Base-by-base conservation (phyloP, 2,329 filamentous ascomycete species). In the Bipolaris oryzae region DNA sequence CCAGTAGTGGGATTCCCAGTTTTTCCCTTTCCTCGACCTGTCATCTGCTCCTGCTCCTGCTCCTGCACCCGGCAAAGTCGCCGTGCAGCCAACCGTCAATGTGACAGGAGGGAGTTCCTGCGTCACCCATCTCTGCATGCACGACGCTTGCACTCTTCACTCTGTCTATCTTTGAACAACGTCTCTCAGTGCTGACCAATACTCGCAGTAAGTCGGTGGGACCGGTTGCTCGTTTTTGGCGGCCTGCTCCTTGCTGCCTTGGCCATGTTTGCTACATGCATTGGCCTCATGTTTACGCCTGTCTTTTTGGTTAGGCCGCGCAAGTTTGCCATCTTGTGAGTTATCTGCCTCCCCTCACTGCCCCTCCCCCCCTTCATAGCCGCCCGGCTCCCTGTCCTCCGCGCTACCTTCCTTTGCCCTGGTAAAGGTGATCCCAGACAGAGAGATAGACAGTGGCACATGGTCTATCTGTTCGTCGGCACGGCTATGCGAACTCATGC, bases 281-380 rank as follows among this genome's bases (percentile, higher is more conserved):
- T 98, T 80, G 89, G 89, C 68, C 82, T 98, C 55, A 94, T 96
- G 80, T 93, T 93, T 57, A 78, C 76, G 25, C 71, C 71, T 52
- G 84, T 93, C 58, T 84, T 97, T 66, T 85, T 90, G 65, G 78
- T 92, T 64, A 88, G 85, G 75, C 93, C 94, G 67, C 87, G 90
- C 78, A 99, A 98, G 83, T 97, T 99, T 82, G 93, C 94, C 53
- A 92, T 96, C 64, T 78, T 98, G 95, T 98, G 87, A 90, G 94
- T 94, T 94, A 61, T 64, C 66, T 48, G 46, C 51, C 59, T 54
- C 54, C 57, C 52, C 60, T 53, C 55, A 57, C 57, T 52, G 54
- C 62, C 60, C 63, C 49, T 23, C 56, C 50, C 59, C 50, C 43
- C 52, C 61, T 23, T 62, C 56, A 56, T 16, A 52, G 58, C 57